phyloP scores from a whole-genome alignment of 176 grass and related monocot genomes.

The Ensete ventricosum region DNA sequence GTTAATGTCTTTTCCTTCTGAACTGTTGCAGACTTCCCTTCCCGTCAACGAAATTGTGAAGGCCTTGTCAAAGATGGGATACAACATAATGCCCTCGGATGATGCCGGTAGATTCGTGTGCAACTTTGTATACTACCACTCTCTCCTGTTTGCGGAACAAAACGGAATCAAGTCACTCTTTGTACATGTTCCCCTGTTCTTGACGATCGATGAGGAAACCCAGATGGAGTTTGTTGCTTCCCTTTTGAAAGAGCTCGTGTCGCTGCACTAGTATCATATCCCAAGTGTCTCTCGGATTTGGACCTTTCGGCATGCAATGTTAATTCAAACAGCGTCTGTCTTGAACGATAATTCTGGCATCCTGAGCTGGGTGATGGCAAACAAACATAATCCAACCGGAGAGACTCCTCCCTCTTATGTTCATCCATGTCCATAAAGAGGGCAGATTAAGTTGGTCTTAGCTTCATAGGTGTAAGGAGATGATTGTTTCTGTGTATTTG shows the following conservation, averaged over 20 bases:
- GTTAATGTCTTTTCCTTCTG: not conserved
- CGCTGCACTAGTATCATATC: conserved; percentile 22
- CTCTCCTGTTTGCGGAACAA: conserved; percentile 74
- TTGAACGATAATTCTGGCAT: not conserved
- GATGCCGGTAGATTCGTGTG: conserved; percentile 81
- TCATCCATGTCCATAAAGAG: not conserved
- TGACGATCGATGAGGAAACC: conserved; percentile 63
- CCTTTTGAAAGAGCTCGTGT: conserved; percentile 57
- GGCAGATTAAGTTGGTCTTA: not conserved
- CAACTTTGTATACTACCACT: conserved; percentile 92
- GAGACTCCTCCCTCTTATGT: not conserved
- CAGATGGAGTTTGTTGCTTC: conserved; percentile 82
- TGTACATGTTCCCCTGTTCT: conserved; percentile 89
- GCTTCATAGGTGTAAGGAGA: not conserved
- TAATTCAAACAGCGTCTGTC: not conserved
- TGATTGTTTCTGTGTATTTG: not conserved
- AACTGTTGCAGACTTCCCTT: conserved; percentile 45
- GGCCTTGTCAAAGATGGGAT: conserved; percentile 63
- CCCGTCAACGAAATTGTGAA: conserved; percentile 61
- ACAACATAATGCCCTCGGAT: conserved; percentile 66
- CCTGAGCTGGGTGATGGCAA: not conserved
- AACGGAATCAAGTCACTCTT: conserved; percentile 73
- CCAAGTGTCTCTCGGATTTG: not conserved
- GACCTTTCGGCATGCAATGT: not conserved
- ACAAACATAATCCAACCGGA: not conserved